Conservation (phyloP, 73 alveolate species). For the Paramecium bursaria region DNA sequence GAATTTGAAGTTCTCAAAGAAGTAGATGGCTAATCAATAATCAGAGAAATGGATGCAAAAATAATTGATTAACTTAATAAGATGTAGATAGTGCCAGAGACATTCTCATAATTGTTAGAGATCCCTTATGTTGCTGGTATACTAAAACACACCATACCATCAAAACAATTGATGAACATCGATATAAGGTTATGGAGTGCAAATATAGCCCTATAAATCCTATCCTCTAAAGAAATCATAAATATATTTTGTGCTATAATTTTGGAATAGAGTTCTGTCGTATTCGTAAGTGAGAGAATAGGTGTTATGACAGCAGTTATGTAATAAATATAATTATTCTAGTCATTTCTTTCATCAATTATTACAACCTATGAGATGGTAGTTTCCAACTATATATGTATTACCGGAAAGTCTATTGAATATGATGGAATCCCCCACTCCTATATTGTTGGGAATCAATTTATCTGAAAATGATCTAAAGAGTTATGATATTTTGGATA, state of each 20-base stretch:
- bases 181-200: conserved; percentile 65
- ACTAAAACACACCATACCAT: conserved; percentile 23
- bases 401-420: conserved; percentile 46
- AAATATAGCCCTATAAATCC: conserved; percentile 24
- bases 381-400: conserved; percentile 45
- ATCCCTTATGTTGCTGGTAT: conserved; percentile 42
- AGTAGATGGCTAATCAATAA: conserved; percentile 63
- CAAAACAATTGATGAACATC: not conserved
- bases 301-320: conserved; percentile 23
- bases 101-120: conserved; percentile 30
- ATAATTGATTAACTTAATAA: not conserved
- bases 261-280: conserved; percentile 15
- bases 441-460: conserved; percentile 63
- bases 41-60: conserved; percentile 17
- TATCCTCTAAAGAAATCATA: conserved; percentile 28
- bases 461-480: conserved; percentile 23
- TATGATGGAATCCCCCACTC: conserved; percentile 65
- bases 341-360: conserved; percentile 64
- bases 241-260: conserved; percentile 52
- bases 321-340: not conserved
- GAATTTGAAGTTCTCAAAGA: conserved; percentile 48
- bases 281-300: conserved; percentile 29
- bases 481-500: not conserved
- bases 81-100: not conserved
- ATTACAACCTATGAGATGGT: conserved; percentile 56